Base-by-base conservation (phyloP, 306 rosid genomes). In the Prunus mira region DNA sequence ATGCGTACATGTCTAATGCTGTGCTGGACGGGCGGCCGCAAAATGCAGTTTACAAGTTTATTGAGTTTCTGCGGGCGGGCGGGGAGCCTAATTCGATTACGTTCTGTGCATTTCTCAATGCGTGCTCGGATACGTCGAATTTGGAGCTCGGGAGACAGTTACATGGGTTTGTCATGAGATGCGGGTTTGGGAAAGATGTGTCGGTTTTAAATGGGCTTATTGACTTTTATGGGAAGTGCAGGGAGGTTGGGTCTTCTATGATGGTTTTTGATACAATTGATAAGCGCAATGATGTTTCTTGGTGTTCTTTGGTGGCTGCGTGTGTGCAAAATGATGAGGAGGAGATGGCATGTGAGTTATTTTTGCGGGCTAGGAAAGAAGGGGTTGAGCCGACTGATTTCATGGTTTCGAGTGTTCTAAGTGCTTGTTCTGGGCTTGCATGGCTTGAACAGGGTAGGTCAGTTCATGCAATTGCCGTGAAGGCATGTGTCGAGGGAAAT, bases 181-280 rank as follows among this genome's bases (percentile, higher is more conserved):
- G 78, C 71, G 88, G 97, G 47, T 75, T 68, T 74, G 82, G 73
- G 64, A 84, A 58, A n/a, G 84, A 90, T 72, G 87, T 88, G 71
- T 83, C 89, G 19, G 91, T 88, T 64, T 71, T 77, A 13, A 93
- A 93, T 71, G 98, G 97, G 79, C 85, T 93, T 45, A 84, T 91
- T 77, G 90, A 90, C 81, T 93, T 93, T 62, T 91, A 93, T 45
- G 98, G 97, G 50, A 93, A 91, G 86, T 91, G 98, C 67, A 73
- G 79, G 72, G 90, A 86, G 14, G 11, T 78, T 58, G 84, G 25
- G 20, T 89, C 89, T 71, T 75, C 98, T 17, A 84, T 80, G 82
- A 73, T 76, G 82, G 89, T 91, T 74, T 91, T 93, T 55, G 68
- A 76, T 61, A 63, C 88, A 73, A 88, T 91, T 68, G 54, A 52